These are phyloP conservation scores for Termitomyces sp. DNA, from an alignment of 768 basidiomycete genomes.

Conservation along the genomic window DNA sequence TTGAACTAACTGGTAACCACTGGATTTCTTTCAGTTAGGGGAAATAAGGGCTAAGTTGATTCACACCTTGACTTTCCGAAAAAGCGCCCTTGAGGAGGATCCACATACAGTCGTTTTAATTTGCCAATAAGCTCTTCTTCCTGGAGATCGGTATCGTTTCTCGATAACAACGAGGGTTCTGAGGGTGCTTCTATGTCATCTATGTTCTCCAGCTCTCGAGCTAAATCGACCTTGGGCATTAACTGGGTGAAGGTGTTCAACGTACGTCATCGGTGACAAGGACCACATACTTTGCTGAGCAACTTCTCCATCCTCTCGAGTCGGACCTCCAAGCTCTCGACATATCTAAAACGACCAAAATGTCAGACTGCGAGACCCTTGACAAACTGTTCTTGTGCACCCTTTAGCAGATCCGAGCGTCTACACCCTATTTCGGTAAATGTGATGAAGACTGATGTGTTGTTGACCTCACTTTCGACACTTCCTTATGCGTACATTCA, in stretches of 20 bases:
- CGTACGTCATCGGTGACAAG: background rate
- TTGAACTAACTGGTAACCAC: conserved; percentile 48
- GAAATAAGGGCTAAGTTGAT: background rate
- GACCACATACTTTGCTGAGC: conserved; percentile 40
- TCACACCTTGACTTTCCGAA: conserved; percentile 45
- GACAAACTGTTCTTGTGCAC: conserved; percentile 27
- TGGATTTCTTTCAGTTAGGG: conserved; percentile 16
- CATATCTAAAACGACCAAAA: conserved; percentile 34
- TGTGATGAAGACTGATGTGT: background rate
- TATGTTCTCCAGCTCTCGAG: conserved; percentile 48
- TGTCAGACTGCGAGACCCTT: background rate
- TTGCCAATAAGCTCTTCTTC: conserved; percentile 25
- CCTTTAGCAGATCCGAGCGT: conserved; percentile 63
- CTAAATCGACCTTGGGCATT: conserved; percentile 61
- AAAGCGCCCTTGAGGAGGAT: conserved; percentile 38
- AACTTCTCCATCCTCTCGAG: conserved; percentile 65
- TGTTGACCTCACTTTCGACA: conserved; percentile 48
- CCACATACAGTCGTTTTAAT: conserved; percentile 32
- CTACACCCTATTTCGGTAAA: conserved; percentile 18
- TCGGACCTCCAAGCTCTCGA: conserved; percentile 58
- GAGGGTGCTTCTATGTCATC: conserved; percentile 33
- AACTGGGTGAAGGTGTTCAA: conserved; percentile 26
- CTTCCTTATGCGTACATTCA: conserved; percentile 67
- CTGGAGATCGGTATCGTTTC: conserved; percentile 32
- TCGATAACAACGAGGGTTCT: conserved; percentile 28